A percentile compares a stretch with the other conserved stretches of the same genome.
phyloP scores from a whole-genome alignment of 2,329 filamentous ascomycete genomes.

The Calonectria honghensis region DNA sequence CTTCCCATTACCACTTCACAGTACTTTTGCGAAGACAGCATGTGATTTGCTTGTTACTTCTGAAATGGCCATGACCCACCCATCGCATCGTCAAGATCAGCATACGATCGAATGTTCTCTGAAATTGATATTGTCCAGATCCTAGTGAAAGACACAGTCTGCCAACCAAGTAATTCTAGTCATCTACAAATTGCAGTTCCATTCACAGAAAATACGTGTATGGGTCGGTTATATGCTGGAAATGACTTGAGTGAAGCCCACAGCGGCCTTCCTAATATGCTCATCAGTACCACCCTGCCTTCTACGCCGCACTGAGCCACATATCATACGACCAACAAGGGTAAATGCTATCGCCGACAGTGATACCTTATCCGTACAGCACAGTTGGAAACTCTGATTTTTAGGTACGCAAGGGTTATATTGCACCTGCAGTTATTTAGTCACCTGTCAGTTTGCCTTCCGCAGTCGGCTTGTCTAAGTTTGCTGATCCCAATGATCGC shows the following conservation, averaged over 20 bases:
- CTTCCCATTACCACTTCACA: not conserved
- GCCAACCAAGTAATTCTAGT: not conserved
- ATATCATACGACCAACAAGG: not conserved
- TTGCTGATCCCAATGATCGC: slow-evolving; percentile 19
- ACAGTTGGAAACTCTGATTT: not conserved
- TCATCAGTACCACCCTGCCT: not conserved
- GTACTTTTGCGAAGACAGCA: too few species aligned
- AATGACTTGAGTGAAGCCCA: too few species aligned
- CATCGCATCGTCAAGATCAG: not conserved
- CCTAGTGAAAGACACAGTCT: not conserved
- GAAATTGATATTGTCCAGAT: not conserved
- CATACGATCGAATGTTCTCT: not conserved
- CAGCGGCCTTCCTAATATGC: not conserved
- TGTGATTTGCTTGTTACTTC: not conserved
- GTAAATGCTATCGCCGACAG: not conserved
- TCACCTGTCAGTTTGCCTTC: not conserved
- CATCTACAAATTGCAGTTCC: not conserved
- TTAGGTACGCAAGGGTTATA: slow-evolving; percentile 22
- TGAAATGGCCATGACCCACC: not conserved
- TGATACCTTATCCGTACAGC: too few species aligned
- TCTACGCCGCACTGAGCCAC: not conserved
- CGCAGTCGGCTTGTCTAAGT: not conserved
- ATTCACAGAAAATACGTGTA: not conserved
- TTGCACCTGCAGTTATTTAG: not conserved
- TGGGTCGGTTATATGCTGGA: not conserved